Conservation (phyloP, 352 stramenopile genomes). For the Globisporangium alternatum region DNA sequence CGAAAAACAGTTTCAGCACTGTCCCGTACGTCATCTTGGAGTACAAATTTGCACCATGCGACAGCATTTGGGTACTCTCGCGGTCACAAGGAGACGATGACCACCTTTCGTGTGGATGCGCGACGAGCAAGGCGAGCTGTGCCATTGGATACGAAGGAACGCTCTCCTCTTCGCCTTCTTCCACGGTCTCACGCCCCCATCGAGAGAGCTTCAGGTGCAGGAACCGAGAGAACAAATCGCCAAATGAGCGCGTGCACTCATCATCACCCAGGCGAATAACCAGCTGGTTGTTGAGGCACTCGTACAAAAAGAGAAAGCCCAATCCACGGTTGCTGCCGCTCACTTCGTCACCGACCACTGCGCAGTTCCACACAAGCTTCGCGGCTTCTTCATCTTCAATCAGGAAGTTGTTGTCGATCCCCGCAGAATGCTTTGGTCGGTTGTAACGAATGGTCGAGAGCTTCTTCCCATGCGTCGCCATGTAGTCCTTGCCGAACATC, state of each 20-base stretch:
- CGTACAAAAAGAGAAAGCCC: slow-evolving; percentile 82
- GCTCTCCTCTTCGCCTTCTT: slow-evolving; percentile 83
- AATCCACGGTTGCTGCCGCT: slow-evolving; percentile 76
- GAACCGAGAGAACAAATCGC: slow-evolving; percentile 70
- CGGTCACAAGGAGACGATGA: slow-evolving; percentile 58
- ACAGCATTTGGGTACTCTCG: slow-evolving; percentile 67
- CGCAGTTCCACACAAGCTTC: slow-evolving; percentile 84
- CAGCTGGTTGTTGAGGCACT: slow-evolving; percentile 74
- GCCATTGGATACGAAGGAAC: slow-evolving; percentile 69
- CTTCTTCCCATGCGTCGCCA: slow-evolving; percentile 74
- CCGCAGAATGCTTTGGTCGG: slow-evolving; percentile 56
- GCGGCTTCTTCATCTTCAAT: slow-evolving; percentile 76
- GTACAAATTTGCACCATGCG: slow-evolving; percentile 77
- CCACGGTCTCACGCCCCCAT: slow-evolving; percentile 80
- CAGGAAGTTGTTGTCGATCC: slow-evolving; percentile 58
- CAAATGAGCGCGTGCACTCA: slow-evolving; percentile 76
- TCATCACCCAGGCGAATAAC: slow-evolving; percentile 59
- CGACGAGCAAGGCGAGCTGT: slow-evolving; percentile 69
- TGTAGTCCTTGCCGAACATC: slow-evolving; percentile 71
- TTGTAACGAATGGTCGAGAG: slow-evolving; percentile 84
- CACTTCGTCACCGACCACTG: slow-evolving; percentile 77
- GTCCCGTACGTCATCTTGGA: slow-evolving; percentile 76
- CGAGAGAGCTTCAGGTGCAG: slow-evolving; percentile 82
- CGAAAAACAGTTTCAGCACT: slow-evolving; percentile 84
- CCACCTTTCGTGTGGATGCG: slow-evolving; percentile 53